Evolutionary conservation across 768 basidiomycete species (phyloP).

Genomic region (Mycena haematopus): DNA sequence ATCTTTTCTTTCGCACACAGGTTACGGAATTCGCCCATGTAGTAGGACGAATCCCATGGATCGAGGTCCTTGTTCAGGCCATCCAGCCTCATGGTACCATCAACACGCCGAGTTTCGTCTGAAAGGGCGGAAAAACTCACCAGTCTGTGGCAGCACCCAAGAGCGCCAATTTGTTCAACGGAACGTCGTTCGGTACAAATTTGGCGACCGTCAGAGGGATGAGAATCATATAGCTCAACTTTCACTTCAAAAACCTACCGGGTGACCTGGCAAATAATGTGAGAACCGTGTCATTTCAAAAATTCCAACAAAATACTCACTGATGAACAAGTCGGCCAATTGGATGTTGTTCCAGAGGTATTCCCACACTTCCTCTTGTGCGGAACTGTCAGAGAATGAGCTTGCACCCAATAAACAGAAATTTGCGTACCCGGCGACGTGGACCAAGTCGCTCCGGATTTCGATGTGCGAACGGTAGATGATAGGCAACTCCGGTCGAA

Average conservation of each 20-base stretch:
- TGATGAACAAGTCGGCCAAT: constrained; percentile 89
- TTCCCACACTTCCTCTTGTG: too few species aligned
- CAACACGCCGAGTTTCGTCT: not conserved
- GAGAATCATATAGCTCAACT: too few species aligned
- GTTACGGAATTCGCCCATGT: constrained; percentile 88
- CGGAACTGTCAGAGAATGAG: too few species aligned
- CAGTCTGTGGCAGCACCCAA: constrained; percentile 88
- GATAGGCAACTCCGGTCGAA: constrained; percentile 85
- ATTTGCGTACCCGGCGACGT: constrained; percentile 65
- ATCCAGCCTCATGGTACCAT: constrained; percentile 66
- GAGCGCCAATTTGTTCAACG: constrained; percentile 69
- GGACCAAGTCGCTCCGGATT: constrained; percentile 87
- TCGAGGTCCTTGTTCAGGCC: constrained; percentile 91
- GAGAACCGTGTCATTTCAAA: not conserved
- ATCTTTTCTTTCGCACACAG: constrained; percentile 83
- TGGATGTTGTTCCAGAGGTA: constrained; percentile 95
- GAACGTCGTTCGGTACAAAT: constrained; percentile 90
- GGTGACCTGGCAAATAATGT: constrained; percentile 59
- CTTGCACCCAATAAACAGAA: not conserved
- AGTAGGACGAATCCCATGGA: constrained; percentile 83
- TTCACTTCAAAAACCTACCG: constrained; percentile 57
- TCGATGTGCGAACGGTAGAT: constrained; percentile 96
- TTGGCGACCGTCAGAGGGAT: constrained; percentile 43
- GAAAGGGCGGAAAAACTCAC: constrained; percentile 45
- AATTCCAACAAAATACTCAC: constrained; percentile 44